Percentiles rank a stretch among this genome's conserved stretches.
These are phyloP conservation scores for Lolium perenne DNA, from an alignment of 176 grass and related monocot species.

Conservation along the genomic window DNA sequence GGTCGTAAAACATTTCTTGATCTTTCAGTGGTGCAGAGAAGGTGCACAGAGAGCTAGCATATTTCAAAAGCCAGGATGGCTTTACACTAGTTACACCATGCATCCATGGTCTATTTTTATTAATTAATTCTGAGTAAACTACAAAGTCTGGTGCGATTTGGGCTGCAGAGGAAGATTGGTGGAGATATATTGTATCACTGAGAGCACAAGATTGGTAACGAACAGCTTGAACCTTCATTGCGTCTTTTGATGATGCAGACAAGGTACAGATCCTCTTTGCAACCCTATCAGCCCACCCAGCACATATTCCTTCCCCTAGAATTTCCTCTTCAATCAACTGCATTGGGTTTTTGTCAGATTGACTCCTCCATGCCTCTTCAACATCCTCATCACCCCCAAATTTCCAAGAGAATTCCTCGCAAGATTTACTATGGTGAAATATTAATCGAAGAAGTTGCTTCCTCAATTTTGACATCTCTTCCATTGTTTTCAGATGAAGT, in stretches of 20 bases:
- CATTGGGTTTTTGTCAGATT: slow-evolving; percentile 56
- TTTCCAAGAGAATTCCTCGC: slow-evolving; percentile 80
- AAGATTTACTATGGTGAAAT: slow-evolving; percentile 71
- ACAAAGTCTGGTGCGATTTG: slow-evolving; percentile 78
- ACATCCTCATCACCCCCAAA: slow-evolving; percentile 65
- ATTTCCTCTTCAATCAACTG: slow-evolving; percentile 72
- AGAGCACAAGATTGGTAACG: slow-evolving; percentile 67
- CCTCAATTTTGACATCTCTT: slow-evolving; percentile 97
- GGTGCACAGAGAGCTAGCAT: slow-evolving; percentile 88
- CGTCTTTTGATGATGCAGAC: slow-evolving; percentile 49
- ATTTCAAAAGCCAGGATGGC: slow-evolving; percentile 86
- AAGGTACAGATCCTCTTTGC: slow-evolving; percentile 62
- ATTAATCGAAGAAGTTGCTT: slow-evolving; percentile 83
- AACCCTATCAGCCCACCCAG: slow-evolving; percentile 88
- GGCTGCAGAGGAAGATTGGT: slow-evolving; percentile 75
- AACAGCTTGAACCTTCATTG: slow-evolving; percentile 54
- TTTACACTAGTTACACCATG: slow-evolving; percentile 84
- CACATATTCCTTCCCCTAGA: slow-evolving; percentile 78
- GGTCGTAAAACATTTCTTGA: slow-evolving; percentile 5
- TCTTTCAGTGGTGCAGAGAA: slow-evolving; percentile 76
- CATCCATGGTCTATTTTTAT: slow-evolving; percentile 81
- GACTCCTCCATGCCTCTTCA: slow-evolving; percentile 70
- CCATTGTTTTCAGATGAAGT: slow-evolving; percentile 93
- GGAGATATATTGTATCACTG: slow-evolving; percentile 73
- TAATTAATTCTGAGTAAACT: slow-evolving; percentile 85